Conservation (phyloP, 371 early-diverging fungal genomes). For the Mortierella sp. region DNA sequence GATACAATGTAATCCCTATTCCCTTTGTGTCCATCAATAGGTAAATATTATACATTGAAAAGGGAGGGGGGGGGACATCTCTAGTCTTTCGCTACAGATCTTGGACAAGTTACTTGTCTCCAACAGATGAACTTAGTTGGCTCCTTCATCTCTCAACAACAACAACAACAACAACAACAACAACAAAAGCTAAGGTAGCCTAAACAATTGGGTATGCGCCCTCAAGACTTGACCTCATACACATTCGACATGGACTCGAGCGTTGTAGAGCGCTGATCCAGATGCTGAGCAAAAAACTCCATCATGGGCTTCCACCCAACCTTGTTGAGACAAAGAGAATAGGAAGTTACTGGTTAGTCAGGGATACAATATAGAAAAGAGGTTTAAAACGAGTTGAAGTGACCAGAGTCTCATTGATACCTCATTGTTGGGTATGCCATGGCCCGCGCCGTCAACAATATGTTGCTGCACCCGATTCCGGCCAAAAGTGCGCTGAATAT, state of each 20-base stretch:
- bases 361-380: background rate
- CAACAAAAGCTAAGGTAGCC: too few species aligned
- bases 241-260: constrained; percentile 65
- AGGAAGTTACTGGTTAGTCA: background rate
- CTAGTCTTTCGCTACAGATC: too few species aligned
- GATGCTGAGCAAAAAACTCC: constrained; percentile 62
- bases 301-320: constrained; percentile 62
- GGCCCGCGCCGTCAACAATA: constrained; percentile 56
- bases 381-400: background rate
- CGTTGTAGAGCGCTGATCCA: constrained; percentile 58
- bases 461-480: constrained; percentile 11
- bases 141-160: too few species aligned
- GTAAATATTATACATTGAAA: too few species aligned
- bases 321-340: constrained; percentile 6
- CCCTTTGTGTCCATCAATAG: too few species aligned
- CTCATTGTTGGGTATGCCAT: constrained; percentile 62
- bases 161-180: too few species aligned
- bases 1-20: too few species aligned
- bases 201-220: too few species aligned
- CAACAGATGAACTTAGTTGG: too few species aligned
- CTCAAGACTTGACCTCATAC: constrained; percentile 55
- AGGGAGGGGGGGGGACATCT: too few species aligned
- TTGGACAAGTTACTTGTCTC: too few species aligned
- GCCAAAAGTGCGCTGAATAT: constrained; percentile 36
- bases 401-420: constrained; percentile 15